phyloP scores from a whole-genome alignment of 768 basidiomycete genomes.

The Lentinula boryana region DNA sequence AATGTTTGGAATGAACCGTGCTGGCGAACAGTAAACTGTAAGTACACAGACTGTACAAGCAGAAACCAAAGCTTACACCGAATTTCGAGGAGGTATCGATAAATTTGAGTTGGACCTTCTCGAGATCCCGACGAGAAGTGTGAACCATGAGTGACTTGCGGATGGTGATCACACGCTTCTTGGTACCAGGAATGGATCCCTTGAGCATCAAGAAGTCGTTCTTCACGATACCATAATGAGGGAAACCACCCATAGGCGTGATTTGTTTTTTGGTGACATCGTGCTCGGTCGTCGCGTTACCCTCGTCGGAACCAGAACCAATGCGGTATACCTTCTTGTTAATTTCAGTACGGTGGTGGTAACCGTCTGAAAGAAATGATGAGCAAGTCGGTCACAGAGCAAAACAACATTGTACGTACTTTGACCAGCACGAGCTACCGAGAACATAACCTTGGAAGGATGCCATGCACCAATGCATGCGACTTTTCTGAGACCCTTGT shows the following conservation, averaged over 20 bases:
- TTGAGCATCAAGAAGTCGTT: conserved; percentile 98
- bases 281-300: conserved; percentile 88
- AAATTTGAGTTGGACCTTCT: conserved; percentile 98
- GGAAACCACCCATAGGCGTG: conserved; percentile 98
- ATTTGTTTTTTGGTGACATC: conserved; percentile 92
- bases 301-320: conserved; percentile 69
- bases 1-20: conserved; percentile 96
- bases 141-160: conserved; percentile 97
- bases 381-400: not conserved
- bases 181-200: conserved; percentile 92
- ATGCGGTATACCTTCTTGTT: conserved; percentile 99
- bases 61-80: conserved; percentile 54
- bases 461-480: conserved; percentile 99
- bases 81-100: conserved; percentile 98
- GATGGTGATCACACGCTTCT: conserved; percentile 97
- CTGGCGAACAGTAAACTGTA: conserved; percentile 27
- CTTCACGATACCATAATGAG: conserved; percentile 97
- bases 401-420: conserved; percentile 45
- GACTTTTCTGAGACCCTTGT: conserved; percentile 99
- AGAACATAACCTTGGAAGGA: conserved; percentile 99
- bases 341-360: conserved; percentile 94
- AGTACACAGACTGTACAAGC: not conserved
- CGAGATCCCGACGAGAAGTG: conserved; percentile 92
- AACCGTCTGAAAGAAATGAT: conserved; percentile 57
- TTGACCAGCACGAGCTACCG: conserved; percentile 99